Base-by-base conservation (phyloP, 371 early-diverging fungal genomes). In the Mucor racemosus region DNA sequence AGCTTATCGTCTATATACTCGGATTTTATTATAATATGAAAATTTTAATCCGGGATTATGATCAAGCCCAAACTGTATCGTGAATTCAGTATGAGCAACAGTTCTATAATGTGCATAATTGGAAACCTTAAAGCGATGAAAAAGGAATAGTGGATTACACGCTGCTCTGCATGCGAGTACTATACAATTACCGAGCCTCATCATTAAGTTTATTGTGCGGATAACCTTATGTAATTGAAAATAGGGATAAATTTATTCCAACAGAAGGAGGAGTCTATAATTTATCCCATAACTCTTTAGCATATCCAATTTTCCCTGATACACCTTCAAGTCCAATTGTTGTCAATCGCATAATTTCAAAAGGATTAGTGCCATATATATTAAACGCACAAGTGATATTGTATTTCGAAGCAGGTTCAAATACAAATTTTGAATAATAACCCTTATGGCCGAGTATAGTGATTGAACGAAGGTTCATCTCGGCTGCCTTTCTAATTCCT, bases 191-290 rank as follows among this genome's bases (percentile, higher is more conserved):
- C 19, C 46, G 46, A 46, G 46, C 10, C 8, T n/a, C 19, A 19
- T 46, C 44, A 26, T 38, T 7, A 38, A 38, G 4, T 11, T 38
- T 11, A 5, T 38, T 7, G 5, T 9, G 38, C 38, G 1, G 11
- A 38, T 38, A 38, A 38, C 13, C 17, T 53, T 53, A 53, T 31
- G 53, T 53, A 31, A 53, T 53, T 53, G 53, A 53, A 53, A 53
- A 13, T 10, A 53, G 53, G 14, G 31, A 53, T 53, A 26, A 53
- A 53, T 53, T 53, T 53, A 53, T 31, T 21, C 13, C 13, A 31
- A 13, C 2, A 14, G 26, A 31, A 1, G 10, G 5, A 53, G 14
- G 53, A 13, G 53, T 50, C 14, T 46, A 17, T 46, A 9, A 17
- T 7, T 9, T 44, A 44, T 44, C 17, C 17, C 17, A n/a, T 3